These are phyloP conservation scores for Neonectria sp. DNA, from an alignment of 2,329 filamentous ascomycete genomes.

Conservation along the genomic window DNA sequence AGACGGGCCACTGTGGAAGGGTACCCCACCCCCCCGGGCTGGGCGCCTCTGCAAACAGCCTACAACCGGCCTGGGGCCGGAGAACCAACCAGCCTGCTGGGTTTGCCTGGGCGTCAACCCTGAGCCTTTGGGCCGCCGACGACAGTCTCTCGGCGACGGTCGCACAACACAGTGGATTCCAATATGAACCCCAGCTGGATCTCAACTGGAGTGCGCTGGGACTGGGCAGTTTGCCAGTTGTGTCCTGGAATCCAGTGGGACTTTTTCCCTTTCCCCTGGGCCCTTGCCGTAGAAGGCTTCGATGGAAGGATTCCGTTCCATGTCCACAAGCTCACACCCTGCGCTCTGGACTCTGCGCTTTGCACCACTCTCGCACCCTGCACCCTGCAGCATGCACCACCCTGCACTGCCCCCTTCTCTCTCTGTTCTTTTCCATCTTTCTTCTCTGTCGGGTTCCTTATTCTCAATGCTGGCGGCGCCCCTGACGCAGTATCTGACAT, in stretches of 20 bases:
- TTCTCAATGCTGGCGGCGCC: not conserved
- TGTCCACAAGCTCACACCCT: not conserved
- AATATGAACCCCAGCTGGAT: not conserved
- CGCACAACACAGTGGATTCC: slow-evolving; percentile 8
- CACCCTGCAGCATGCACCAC: slow-evolving; percentile 14
- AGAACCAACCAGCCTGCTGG: slow-evolving; percentile 7
- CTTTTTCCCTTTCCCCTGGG: not conserved
- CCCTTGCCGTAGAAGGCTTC: slow-evolving; percentile 15
- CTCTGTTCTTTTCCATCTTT: slow-evolving; percentile 7
- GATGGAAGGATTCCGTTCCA: slow-evolving; percentile 26
- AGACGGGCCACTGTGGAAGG: not conserved
- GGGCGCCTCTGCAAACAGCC: not conserved
- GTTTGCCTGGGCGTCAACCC: slow-evolving; percentile 15
- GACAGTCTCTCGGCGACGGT: slow-evolving; percentile 5
- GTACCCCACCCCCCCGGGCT: not conserved
- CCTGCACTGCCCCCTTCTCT: slow-evolving; percentile 14
- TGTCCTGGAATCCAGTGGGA: slow-evolving; percentile 10
- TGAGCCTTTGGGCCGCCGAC: slow-evolving; percentile 8
- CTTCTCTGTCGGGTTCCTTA: slow-evolving; percentile 6
- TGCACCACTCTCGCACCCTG: slow-evolving; percentile 4
- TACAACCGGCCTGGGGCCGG: slow-evolving; percentile 4
- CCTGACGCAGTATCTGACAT: not conserved
- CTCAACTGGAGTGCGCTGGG: not conserved
- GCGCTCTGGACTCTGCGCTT: not conserved
- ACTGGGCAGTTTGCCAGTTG: not conserved